Base-by-base conservation (phyloP, 2,329 filamentous ascomycete species). In the Teratosphaeria gauchensis region DNA sequence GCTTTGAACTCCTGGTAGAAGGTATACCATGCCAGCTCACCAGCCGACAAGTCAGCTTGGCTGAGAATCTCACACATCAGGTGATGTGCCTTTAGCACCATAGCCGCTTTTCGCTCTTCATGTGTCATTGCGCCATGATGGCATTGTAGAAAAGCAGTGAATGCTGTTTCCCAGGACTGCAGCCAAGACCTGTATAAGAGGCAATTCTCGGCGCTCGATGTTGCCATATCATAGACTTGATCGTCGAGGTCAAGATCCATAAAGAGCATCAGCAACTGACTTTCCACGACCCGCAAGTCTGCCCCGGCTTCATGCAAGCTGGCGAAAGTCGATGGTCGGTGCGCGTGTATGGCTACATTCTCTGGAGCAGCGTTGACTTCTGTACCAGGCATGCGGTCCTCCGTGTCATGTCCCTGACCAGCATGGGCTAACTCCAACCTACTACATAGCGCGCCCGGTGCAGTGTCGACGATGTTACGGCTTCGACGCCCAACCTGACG, bases 41-140 rank as follows among this genome's bases (percentile, higher is more conserved):
- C 62, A 12, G 61, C 30, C 30, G 65, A 61, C n/a, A 68, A 35
- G 48, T 66, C 64, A 30, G 65, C 62, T n/a, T 62, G 35, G 5
- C 60, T 32, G 6, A 68, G 58, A 19, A 64, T 63, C 52, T 66
- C 65, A 3, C 60, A 62, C 11, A 67, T 61, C 14, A 65, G 53
- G 33, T 67, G 63, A 52, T 67, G 64, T 32, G 64, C 65, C 57
- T 66, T 67, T 16, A 67, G 58, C 16, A 64, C 56, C 64, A 65
- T 66, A 1, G 64, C 64, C 4, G 58, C 62, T 55, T 62, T 66
- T 7, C 58, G 59, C 30, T 66, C 62, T 32, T 57, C 28, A 1
- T 56, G 30, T n/a, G 46, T 62, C 54, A 66, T 56, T 8, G 0
- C 30, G 2, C 51, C 46, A 30, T 63, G 62, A 9, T 55, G 51